Evolutionary conservation across 2,329 filamentous ascomycete species (phyloP).

Genomic region (Penicillium oxalicum): DNA sequence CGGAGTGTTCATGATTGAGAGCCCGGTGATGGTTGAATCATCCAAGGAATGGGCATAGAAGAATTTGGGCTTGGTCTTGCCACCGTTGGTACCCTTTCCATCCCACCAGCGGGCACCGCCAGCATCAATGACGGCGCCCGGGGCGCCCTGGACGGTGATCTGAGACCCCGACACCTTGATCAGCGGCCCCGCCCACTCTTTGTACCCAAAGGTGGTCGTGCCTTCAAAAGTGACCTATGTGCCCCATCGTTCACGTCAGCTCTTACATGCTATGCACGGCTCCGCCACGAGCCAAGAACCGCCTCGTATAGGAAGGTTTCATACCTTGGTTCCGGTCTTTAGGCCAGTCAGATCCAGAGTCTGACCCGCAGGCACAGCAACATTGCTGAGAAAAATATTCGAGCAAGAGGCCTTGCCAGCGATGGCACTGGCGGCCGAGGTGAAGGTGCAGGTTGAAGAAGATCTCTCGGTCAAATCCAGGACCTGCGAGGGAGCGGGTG

Average conservation of each 20-base stretch:
- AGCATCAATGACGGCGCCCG: background rate
- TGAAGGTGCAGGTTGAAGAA: constrained; percentile 49
- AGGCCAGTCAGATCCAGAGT: constrained; percentile 56
- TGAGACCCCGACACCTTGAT: constrained; percentile 5
- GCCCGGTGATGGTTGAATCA: constrained; percentile 28
- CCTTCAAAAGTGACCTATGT: constrained; percentile 1
- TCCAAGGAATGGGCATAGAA: constrained; percentile 44
- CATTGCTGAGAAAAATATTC: constrained; percentile 49
- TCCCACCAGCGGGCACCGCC: constrained; percentile 4
- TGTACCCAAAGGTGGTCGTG: constrained; percentile 4
- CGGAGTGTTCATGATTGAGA: constrained; percentile 35
- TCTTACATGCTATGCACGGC: no score
- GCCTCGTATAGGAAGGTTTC: background rate
- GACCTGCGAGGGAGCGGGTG: background rate
- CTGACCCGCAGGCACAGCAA: constrained; percentile 53
- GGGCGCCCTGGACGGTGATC: constrained; percentile 11
- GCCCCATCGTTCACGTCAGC: background rate
- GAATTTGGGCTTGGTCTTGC: constrained; percentile 58
- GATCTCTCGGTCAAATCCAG: background rate
- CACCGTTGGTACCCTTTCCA: constrained; percentile 51
- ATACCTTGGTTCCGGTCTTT: constrained; percentile 45
- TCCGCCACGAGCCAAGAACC: no score
- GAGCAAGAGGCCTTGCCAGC: constrained; percentile 48
- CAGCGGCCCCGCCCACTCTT: constrained; percentile 1
- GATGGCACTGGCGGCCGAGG: constrained; percentile 43